Evolutionary conservation across 176 grass and related monocot genomes (phyloP), one percentile per base, ranked within the genome.

Genomic region (Metroxylon sagu): DNA sequence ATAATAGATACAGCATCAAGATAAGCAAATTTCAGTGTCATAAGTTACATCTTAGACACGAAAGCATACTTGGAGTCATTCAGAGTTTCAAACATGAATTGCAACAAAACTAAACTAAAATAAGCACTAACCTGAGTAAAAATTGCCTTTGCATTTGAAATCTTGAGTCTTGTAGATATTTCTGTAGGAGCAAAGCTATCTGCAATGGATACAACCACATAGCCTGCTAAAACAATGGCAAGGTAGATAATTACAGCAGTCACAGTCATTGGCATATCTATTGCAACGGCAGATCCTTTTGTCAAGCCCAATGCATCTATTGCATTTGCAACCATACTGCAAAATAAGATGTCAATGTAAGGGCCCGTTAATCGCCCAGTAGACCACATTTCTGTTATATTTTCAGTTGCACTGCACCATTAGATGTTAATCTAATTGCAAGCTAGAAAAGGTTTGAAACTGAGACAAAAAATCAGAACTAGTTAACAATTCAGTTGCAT

Each of bases 201-300:
- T 48, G 92, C 92, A 82, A 97, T 91, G 5, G 92, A 97, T 17
- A 97, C 87, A 60, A 97, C 92, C 59, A 88, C 74, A 31, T 83
- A 80, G 15, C 92, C 92, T 0, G 92, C 87, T 61, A 91, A 73
- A 53, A 91, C 76, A 16, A 91, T 85, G 0, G 87, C 87, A 19
- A 97, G 92, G 78, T 97, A 97, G 60, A 91, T 85, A 30, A 80
- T 59, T 52, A 97, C 87, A 64, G 86, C 72, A 77, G 71, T 80
- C n/a, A 82, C 74, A 80, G 74, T 85, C 92, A 91, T 97, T 31
- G 83, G 92, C 92, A 97, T 91, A 78, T 88, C 92, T 59, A 97
- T 88, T 55, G 92, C 92, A 72, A 97, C 79, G 48, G 92, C 75
- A 62, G 92, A 97, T 67, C 78, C 81, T 74, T 97, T 91, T 66